Percentiles rank a stretch among this genome's conserved stretches.
phyloP scores from a whole-genome alignment of 2,329 filamentous ascomycete species.

The Talaromyces atroroseus region DNA sequence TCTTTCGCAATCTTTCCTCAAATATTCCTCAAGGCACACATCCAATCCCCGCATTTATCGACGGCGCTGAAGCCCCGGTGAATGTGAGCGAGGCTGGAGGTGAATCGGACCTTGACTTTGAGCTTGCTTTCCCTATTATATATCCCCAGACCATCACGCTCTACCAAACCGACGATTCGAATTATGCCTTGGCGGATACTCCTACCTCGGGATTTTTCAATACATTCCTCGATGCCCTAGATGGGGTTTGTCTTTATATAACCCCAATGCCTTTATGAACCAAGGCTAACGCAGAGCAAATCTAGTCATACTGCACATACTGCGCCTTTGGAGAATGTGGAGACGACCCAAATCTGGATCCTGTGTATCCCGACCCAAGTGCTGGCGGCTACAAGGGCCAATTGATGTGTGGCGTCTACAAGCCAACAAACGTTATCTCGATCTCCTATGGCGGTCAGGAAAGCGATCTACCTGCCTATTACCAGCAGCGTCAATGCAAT shows the following conservation, averaged over 20 bases:
- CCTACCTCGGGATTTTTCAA: conserved; percentile 32
- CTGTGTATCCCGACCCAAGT: conserved; percentile 42
- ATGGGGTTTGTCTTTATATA: conserved; percentile 40
- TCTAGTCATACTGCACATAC: conserved; percentile 46
- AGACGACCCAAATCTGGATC: conserved; percentile 43
- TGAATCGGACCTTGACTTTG: conserved; percentile 52
- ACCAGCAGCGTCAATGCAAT: conserved; percentile 46
- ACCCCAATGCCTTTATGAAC: too few species aligned
- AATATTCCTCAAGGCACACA: conserved; percentile 36
- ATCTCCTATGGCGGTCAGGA: conserved; percentile 55
- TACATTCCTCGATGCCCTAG: conserved; percentile 49
- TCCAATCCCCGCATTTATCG: conserved; percentile 43
- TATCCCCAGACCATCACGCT: conserved; percentile 48
- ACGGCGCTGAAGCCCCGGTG: conserved; percentile 37
- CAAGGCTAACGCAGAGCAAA: not conserved
- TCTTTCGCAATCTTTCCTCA: conserved; percentile 43
- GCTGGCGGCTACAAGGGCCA: conserved; percentile 39
- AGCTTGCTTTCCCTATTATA: conserved; percentile 51
- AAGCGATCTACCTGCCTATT: conserved; percentile 47
- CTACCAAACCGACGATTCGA: conserved; percentile 47
- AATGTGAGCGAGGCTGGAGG: conserved; percentile 27
- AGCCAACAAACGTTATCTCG: conserved; percentile 51
- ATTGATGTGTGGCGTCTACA: conserved; percentile 30
- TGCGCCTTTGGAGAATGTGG: conserved; percentile 46
- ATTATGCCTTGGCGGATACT: conserved; percentile 29